These are phyloP conservation scores for Zalaria sp. DNA, from an alignment of 2,329 filamentous ascomycete genomes.

Conservation along the genomic window DNA sequence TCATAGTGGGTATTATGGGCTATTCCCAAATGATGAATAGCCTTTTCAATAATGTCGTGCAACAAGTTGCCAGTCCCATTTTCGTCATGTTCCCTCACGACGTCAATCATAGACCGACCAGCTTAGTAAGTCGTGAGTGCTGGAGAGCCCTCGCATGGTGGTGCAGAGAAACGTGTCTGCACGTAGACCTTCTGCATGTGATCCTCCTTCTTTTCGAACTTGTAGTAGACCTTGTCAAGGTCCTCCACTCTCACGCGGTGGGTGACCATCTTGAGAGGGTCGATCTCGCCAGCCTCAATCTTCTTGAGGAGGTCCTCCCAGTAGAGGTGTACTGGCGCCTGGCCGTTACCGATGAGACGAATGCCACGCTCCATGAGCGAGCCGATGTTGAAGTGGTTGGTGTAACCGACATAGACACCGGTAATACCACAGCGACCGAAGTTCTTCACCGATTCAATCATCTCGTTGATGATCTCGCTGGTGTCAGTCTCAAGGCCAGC, in stretches of 20 bases:
- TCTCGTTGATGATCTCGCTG: slow-evolving; percentile 66
- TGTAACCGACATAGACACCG: slow-evolving; percentile 52
- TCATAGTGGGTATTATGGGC: too few relatives aligned
- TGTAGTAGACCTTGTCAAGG: slow-evolving; percentile 37
- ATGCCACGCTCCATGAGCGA: slow-evolving; percentile 79
- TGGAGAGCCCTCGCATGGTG: slow-evolving; percentile 36
- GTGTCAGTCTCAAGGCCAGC: slow-evolving; percentile 71
- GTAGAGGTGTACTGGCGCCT: slow-evolving; percentile 67
- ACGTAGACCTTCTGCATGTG: slow-evolving; percentile 71
- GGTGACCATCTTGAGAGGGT: slow-evolving; percentile 67
- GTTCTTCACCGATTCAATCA: slow-evolving; percentile 59
- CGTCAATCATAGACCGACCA: too few relatives aligned
- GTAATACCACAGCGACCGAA: slow-evolving; percentile 66
- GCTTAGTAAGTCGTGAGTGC: slow-evolving; percentile 30
- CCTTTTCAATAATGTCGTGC: too few relatives aligned
- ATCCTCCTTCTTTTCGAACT: slow-evolving; percentile 58
- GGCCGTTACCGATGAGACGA: slow-evolving; percentile 56
- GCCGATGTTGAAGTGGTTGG: slow-evolving; percentile 68
- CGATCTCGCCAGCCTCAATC: slow-evolving; percentile 54
- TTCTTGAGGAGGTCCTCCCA: slow-evolving; percentile 62
- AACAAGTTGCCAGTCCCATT: too few relatives aligned
- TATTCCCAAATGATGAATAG: too few relatives aligned
- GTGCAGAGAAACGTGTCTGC: slow-evolving; percentile 42
- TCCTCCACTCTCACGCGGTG: slow-evolving; percentile 50
- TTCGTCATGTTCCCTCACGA: too few relatives aligned